phyloP scores from a whole-genome alignment of 1,284 basidiomycete genomes.

The Tylopilus sp. region DNA sequence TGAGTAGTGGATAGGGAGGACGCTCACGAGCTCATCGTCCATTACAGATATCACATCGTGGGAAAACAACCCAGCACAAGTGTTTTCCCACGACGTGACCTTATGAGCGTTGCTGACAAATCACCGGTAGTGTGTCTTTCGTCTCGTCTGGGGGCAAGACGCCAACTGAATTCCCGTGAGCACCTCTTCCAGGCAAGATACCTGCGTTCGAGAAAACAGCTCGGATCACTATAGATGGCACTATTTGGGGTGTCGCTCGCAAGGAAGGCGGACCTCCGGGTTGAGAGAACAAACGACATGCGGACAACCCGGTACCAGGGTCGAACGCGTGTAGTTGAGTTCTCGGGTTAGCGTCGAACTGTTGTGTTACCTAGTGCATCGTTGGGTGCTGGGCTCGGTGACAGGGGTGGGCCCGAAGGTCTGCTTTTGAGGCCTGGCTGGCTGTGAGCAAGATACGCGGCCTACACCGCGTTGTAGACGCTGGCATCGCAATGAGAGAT shows the following conservation, averaged over 20 bases:
- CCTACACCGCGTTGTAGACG: conserved; percentile 39
- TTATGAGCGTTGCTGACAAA: too few relatives aligned
- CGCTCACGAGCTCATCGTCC: conserved; percentile 56
- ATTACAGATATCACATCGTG: conserved; percentile 18
- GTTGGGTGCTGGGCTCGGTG: conserved; percentile 6
- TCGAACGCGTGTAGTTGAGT: conserved; percentile 5
- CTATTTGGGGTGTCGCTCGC: conserved; percentile 12
- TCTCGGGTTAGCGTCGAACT: not conserved
- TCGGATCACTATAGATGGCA: conserved; percentile 9
- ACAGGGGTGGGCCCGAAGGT: too few relatives aligned
- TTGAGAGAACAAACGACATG: conserved; percentile 8
- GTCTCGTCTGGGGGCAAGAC: conserved; percentile 12
- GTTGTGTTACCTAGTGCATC: conserved; percentile 3
- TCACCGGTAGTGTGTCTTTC: too few relatives aligned
- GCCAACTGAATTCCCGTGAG: too few relatives aligned
- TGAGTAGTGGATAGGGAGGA: conserved; percentile 69
- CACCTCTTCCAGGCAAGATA: conserved; percentile 5
- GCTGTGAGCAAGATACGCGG: too few relatives aligned
- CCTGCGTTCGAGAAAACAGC: conserved; percentile 4
- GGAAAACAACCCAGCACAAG: conserved; percentile 10
- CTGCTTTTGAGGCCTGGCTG: too few relatives aligned
- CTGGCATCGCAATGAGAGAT: not conserved
- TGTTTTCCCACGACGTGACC: too few relatives aligned
- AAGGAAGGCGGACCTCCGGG: conserved; percentile 13
- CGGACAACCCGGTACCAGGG: conserved; percentile 3